Percentiles rank a stretch among this genome's conserved stretches.
phyloP scores from a whole-genome alignment of 2,329 filamentous ascomycete species.

The Neocucurbitaria cava region DNA sequence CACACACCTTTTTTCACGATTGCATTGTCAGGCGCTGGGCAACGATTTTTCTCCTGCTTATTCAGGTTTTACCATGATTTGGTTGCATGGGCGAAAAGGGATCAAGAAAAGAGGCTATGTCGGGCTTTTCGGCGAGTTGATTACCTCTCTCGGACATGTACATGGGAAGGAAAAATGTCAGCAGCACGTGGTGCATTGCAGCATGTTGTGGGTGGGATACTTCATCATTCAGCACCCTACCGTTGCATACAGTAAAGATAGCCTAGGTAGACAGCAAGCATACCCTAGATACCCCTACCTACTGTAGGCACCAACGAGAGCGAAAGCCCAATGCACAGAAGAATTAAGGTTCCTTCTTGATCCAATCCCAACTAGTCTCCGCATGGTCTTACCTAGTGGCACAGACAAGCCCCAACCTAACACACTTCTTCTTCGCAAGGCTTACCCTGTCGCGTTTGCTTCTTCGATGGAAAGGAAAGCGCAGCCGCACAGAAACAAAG shows the following conservation, averaged over 20 bases:
- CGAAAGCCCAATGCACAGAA: not conserved
- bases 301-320: not conserved
- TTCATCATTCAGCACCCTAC: no score
- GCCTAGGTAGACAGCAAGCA: no score
- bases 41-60: slow-evolving; percentile 4
- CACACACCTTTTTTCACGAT: not conserved
- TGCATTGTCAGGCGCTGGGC: slow-evolving; percentile 2
- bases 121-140: not conserved
- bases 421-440: not conserved
- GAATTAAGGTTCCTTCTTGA: not conserved
- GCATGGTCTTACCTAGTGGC: not conserved
- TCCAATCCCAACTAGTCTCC: not conserved
- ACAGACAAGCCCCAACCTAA: not conserved
- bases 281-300: no score
- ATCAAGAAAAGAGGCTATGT: not conserved
- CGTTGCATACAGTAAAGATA: no score
- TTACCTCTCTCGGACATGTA: not conserved
- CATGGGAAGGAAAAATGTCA: not conserved
- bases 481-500: no score
- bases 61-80: not conserved
- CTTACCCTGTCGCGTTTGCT: not conserved
- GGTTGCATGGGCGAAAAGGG: not conserved
- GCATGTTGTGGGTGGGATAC: no score
- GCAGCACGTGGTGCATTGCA: not conserved
- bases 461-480: no score